A percentile compares a stretch with the other conserved stretches of the same genome.
These are phyloP conservation scores for Sugiyamaella boreocaroliniensis DNA, from an alignment of 805 yeast genomes.

Conservation along the genomic window DNA sequence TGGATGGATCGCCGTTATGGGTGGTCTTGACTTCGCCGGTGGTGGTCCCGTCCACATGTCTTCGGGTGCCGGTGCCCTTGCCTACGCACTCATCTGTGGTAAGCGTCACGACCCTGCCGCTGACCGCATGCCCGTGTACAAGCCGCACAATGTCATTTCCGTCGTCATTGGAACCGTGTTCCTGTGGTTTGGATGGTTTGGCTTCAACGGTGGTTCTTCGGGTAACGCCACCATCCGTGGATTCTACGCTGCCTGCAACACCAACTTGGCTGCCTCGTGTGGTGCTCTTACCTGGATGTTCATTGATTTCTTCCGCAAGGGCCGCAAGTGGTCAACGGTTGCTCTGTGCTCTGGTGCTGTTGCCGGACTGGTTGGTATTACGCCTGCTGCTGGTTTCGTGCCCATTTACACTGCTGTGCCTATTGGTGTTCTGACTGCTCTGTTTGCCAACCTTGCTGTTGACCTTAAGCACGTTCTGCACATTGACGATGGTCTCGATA, in stretches of 20 bases:
- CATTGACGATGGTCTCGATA: slow-evolving; percentile 95
- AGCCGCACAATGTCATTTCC: slow-evolving; percentile 87
- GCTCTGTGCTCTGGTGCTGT: slow-evolving; percentile 90
- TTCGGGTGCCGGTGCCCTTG: slow-evolving; percentile 91
- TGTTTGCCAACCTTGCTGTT: slow-evolving; percentile 77
- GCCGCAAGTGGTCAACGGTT: slow-evolving; percentile 89
- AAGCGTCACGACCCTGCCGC: slow-evolving; percentile 78
- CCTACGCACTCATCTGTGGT: slow-evolving; percentile 88
- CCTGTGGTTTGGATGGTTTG: slow-evolving; percentile 99
- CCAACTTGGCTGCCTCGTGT: slow-evolving; percentile 86
- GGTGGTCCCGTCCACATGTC: slow-evolving; percentile 97
- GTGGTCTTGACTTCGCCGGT: slow-evolving; percentile 94
- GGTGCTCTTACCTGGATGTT: slow-evolving; percentile 96
- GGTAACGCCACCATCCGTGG: slow-evolving; percentile 91
- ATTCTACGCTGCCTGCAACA: slow-evolving; percentile 88
- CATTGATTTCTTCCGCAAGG: slow-evolving; percentile 78
- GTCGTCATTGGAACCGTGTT: slow-evolving; percentile 90
- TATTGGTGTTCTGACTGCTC: slow-evolving; percentile 73
- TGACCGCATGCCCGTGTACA: slow-evolving; percentile 74
- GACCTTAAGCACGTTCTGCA: slow-evolving; percentile 65
- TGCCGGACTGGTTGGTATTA: slow-evolving; percentile 90
- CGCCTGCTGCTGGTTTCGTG: slow-evolving; percentile 95
- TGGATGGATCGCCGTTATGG: slow-evolving; percentile 81
- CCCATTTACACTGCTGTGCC: slow-evolving; percentile 85
- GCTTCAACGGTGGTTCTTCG: slow-evolving; percentile 97